Evolutionary conservation across 345 rosid genomes (phyloP).

Genomic region (Gossypium herbaceum): DNA sequence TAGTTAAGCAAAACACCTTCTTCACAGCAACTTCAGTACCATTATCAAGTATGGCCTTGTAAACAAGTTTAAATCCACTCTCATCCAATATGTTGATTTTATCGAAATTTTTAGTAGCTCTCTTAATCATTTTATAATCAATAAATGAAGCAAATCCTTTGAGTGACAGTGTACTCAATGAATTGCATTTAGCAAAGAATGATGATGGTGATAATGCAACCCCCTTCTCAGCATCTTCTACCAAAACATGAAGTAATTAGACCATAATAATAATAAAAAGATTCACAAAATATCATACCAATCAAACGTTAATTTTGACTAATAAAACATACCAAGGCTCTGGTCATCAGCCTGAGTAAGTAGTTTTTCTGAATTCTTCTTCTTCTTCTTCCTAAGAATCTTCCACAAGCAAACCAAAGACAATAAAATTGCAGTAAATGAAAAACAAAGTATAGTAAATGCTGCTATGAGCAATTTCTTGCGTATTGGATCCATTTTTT

Average conservation of each 20-base stretch:
- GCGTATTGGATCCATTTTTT: conserved; percentile 32
- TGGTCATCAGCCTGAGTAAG: conserved; percentile 20
- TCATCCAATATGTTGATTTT: conserved; percentile 37
- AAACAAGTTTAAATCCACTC: conserved; percentile 81
- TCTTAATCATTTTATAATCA: conserved; percentile 60
- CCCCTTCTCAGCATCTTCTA: conserved; percentile 49
- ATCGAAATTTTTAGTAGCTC: background rate
- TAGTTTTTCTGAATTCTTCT: conserved; percentile 27
- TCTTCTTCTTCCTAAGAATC: conserved; percentile 36
- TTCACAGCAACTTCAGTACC: conserved; percentile 60
- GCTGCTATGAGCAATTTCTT: conserved; percentile 37
- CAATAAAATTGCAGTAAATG: conserved; percentile 36
- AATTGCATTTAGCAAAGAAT: conserved; percentile 40
- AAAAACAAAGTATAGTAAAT: conserved; percentile 48
- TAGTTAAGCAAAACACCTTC: conserved; percentile 47
- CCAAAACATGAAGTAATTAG: conserved; percentile 5
- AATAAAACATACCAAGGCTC: conserved; percentile 35
- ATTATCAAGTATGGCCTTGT: conserved; percentile 56
- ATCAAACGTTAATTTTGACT: background rate
- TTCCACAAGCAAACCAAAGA: conserved; percentile 43
- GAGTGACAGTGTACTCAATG: conserved; percentile 34
- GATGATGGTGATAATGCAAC: conserved; percentile 34
- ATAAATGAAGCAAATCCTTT: conserved; percentile 46
- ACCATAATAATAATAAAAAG: background rate
- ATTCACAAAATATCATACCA: background rate